Base-by-base conservation (phyloP, 2,329 filamentous ascomycete species). In the Xylaria sp. region DNA sequence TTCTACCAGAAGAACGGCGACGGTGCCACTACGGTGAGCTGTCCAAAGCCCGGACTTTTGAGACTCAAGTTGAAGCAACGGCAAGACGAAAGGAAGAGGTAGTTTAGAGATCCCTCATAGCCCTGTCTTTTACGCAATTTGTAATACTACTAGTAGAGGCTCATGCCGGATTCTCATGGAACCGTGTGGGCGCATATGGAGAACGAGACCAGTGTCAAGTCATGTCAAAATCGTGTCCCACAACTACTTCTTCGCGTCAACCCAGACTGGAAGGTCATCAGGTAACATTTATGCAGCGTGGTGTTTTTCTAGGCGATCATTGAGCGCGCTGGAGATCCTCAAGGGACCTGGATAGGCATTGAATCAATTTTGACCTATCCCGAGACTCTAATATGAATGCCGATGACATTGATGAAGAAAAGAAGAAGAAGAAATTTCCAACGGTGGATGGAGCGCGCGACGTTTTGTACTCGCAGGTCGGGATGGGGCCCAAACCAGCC, bases 301-400 rank as follows among this genome's bases (percentile, higher is more conserved):
- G 81, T 71, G 76, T 84, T 80, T 74, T 89, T 90, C 95, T 91
- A 89, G 93, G 89, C 90, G 82, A 90, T 92, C 91, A 87, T 92
- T 84, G 92, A 99, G 94, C 94, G 91, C 93, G 92, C 90, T 80
- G 80, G 89, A 92, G 90, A 83, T 80, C 88, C 84, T 78, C 81
- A 76, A 76, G 81, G 86, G 84, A 88, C 84, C 91, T 95, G 90
- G 91, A 90, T 86, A 92, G 91, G 89, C 84, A 97, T 83, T 91
- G 90, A 92, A 74, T 68, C 67, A 60, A 65, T 67, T 66, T 71
- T 71, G 76, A 85, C 89, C 86, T 90, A 86, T 86, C 89, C 89
- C 92, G 93, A 95, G 94, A 99, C 94, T 99, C 94, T 97, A 97
- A 93, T 90, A 90, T 90, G 85, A 88, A 89, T 88, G 91, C 88